phyloP scores from a whole-genome alignment of 768 basidiomycete species.

The Boletus rex-veris region DNA sequence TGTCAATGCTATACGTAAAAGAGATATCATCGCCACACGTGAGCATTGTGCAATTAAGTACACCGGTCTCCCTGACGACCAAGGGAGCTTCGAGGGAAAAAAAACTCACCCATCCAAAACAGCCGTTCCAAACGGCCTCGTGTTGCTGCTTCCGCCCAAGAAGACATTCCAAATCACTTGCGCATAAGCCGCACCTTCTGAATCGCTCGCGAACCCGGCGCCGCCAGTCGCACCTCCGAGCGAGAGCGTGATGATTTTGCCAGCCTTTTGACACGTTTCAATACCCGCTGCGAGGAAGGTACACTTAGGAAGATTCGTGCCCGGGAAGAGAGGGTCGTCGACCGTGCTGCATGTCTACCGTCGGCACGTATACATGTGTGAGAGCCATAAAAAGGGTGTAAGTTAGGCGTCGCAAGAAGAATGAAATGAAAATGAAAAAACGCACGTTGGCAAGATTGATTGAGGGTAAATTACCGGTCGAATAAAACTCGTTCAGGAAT shows the following conservation, averaged over 20 bases:
- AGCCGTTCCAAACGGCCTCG: conserved; percentile 68
- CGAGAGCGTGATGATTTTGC: conserved; percentile 57
- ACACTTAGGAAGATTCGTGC: conserved; percentile 62
- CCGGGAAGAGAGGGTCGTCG: conserved; percentile 56
- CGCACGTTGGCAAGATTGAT: conserved; percentile 60
- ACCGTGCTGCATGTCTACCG: conserved; percentile 58
- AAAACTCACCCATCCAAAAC: conserved; percentile 62
- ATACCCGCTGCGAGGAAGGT: conserved; percentile 58
- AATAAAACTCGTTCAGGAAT: conserved; percentile 59
- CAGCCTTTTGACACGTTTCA: conserved; percentile 58
- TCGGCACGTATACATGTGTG: not conserved
- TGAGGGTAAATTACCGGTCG: conserved; percentile 52
- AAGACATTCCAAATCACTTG: conserved; percentile 67
- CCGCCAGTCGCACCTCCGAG: conserved; percentile 62
- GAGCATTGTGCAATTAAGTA: not conserved
- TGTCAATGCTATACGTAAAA: conserved; percentile 32
- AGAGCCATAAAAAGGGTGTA: not conserved
- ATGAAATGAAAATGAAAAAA: not conserved
- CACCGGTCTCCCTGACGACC: conserved; percentile 5
- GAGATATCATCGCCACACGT: not conserved
- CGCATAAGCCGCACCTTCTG: conserved; percentile 56
- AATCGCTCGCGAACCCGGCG: conserved; percentile 56
- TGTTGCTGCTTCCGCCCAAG: conserved; percentile 57
- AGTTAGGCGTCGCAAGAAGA: not conserved
- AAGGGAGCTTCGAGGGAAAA: not conserved